Percentiles rank a stretch among this genome's conserved stretches.
Evolutionary conservation across 805 yeast genomes (phyloP).

Genomic region (Candida quercuum): DNA sequence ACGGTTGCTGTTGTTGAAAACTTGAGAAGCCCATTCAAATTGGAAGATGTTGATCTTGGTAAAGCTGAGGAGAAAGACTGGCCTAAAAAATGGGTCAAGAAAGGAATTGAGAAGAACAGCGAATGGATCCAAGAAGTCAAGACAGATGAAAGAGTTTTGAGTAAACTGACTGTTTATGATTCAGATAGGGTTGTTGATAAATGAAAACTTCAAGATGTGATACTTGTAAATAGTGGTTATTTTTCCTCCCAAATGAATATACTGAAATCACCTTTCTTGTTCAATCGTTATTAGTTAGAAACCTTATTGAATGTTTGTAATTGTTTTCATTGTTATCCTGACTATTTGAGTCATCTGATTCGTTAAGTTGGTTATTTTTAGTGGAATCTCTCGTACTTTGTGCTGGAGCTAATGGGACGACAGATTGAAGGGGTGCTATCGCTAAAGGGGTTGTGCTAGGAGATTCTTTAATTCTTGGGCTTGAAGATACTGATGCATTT

Average conservation of each 20-base stretch:
- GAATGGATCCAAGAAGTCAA: constrained; percentile 83
- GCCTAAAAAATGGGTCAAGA: constrained; percentile 81
- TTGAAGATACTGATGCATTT: neutral
- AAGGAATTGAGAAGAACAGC: constrained; percentile 66
- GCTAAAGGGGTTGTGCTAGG: neutral
- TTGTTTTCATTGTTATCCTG: constrained; percentile 1
- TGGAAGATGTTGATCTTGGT: constrained; percentile 33
- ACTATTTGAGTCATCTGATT: neutral
- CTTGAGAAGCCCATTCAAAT: constrained; percentile 43
- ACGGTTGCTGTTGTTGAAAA: constrained; percentile 48
- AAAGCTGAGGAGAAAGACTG: constrained; percentile 75
- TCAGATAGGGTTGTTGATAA: constrained; percentile 6
- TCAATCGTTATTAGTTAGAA: constrained; percentile 14
- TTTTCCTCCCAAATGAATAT: too few relatives aligned
- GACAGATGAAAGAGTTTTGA: constrained; percentile 62
- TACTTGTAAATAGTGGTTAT: too few relatives aligned
- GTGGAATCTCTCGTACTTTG: too few relatives aligned
- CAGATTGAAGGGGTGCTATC: too few relatives aligned
- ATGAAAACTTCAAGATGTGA: too few relatives aligned
- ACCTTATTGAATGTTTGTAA: constrained; percentile 21
- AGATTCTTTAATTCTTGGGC: neutral
- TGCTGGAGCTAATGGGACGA: too few relatives aligned
- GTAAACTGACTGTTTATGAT: constrained; percentile 44
- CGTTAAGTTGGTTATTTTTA: too few relatives aligned
- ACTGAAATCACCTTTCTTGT: too few relatives aligned